Percentiles rank a stretch among this genome's conserved stretches.
phyloP scores from a whole-genome alignment of 768 basidiomycete species.

The Kwoniella sp. region DNA sequence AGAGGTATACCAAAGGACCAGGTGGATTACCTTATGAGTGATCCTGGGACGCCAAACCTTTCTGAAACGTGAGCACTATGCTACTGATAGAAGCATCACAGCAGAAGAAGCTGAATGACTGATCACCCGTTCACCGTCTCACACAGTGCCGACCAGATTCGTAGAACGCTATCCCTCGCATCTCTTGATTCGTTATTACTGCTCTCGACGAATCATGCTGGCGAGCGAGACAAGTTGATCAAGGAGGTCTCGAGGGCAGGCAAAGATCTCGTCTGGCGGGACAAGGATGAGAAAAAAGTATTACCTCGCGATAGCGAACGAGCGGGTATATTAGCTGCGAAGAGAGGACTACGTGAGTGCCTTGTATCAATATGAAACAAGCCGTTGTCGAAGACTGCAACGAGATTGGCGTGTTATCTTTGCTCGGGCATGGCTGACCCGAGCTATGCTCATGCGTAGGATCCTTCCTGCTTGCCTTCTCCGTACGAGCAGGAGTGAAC shows the following conservation, averaged over 20 bases:
- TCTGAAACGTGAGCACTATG: constrained; percentile 49
- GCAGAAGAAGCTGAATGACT: background rate
- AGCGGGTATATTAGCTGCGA: constrained; percentile 48
- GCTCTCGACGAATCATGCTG: constrained; percentile 30
- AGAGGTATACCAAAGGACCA: constrained; percentile 39
- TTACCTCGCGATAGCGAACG: constrained; percentile 52
- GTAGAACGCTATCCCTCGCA: constrained; percentile 54
- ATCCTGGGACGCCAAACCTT: constrained; percentile 55
- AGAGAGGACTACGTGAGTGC: constrained; percentile 46
- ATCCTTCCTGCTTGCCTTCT: constrained; percentile 76
- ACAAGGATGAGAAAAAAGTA: constrained; percentile 42
- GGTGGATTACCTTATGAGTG: constrained; percentile 35
- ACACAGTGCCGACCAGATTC: constrained; percentile 53
- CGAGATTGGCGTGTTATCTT: too few species aligned
- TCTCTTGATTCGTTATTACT: constrained; percentile 48
- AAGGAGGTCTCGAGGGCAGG: constrained; percentile 42
- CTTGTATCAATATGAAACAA: background rate
- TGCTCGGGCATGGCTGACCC: constrained; percentile 3
- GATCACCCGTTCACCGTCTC: background rate
- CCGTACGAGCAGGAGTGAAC: constrained; percentile 79
- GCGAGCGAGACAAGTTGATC: constrained; percentile 38
- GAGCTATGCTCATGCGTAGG: constrained; percentile 59
- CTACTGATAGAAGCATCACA: constrained; percentile 1
- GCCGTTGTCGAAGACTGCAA: too few species aligned
- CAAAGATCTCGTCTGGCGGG: constrained; percentile 50